phyloP scores from a whole-genome alignment of 2,329 filamentous ascomycete species.

The Fusarium nygamai region DNA sequence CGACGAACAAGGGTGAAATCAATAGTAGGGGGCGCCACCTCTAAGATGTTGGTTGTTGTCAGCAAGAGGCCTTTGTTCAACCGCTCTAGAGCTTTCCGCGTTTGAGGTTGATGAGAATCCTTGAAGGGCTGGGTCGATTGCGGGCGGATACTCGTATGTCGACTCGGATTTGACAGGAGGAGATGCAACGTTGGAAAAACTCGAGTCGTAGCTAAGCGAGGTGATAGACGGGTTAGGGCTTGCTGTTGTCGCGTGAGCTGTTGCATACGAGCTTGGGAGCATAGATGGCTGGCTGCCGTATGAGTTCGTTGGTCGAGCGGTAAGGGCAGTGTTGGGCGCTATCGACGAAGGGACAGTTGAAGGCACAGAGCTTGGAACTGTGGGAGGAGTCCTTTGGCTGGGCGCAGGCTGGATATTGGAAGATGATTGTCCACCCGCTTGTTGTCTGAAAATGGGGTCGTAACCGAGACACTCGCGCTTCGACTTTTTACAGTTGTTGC shows the following conservation, averaged over 20 bases:
- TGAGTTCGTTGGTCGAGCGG: conserved; percentile 49
- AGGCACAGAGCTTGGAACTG: conserved; percentile 44
- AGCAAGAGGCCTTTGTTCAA: conserved; percentile 44
- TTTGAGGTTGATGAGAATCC: conserved; percentile 43
- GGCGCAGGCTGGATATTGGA: conserved; percentile 58
- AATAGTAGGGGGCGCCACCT: conserved; percentile 60
- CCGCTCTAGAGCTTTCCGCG: conserved; percentile 39
- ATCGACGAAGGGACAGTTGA: conserved; percentile 41
- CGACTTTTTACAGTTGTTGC: conserved; percentile 89
- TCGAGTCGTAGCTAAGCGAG: conserved; percentile 48
- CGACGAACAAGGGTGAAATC: conserved; percentile 44
- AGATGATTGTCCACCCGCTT: conserved; percentile 77
- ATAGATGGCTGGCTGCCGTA: conserved; percentile 59
- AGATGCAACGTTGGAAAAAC: conserved; percentile 45
- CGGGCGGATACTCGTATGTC: conserved; percentile 65
- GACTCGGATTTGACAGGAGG: conserved; percentile 51
- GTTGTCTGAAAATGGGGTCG: conserved; percentile 85
- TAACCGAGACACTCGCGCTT: conserved; percentile 89
- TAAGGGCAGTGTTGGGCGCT: conserved; percentile 38
- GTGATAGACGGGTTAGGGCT: conserved; percentile 47
- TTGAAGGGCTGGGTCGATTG: conserved; percentile 75
- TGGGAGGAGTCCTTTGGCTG: conserved; percentile 48
- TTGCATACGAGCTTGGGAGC: conserved; percentile 55
- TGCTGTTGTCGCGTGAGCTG: conserved; percentile 46
- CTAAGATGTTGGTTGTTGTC: conserved; percentile 55